phyloP scores from a whole-genome alignment of 441 rosid species.

The Adansonia rubrostipa region DNA sequence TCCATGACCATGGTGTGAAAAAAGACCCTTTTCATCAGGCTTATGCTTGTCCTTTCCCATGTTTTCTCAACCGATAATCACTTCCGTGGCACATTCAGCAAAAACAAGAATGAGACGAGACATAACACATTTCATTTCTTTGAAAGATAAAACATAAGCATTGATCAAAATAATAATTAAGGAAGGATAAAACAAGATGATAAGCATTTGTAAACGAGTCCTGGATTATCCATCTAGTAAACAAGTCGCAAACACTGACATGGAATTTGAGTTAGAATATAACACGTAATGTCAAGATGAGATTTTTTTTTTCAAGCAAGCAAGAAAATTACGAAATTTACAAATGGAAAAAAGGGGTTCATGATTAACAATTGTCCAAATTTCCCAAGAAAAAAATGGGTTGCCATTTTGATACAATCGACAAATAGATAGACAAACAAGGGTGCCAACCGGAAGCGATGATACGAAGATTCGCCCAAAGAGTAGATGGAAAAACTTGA shows the following conservation, averaged over 20 bases:
- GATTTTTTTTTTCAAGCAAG: background rate
- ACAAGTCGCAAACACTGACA: background rate
- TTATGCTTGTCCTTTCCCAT: slow-evolving; percentile 30
- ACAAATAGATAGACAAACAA: background rate
- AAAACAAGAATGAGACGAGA: background rate
- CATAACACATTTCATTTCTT: background rate
- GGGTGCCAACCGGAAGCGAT: background rate
- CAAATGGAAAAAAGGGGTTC: background rate
- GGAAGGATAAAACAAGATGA: background rate
- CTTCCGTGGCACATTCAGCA: background rate
- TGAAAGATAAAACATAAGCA: background rate
- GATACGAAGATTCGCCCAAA: background rate
- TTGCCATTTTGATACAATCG: background rate
- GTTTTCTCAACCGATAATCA: background rate
- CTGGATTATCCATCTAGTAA: background rate
- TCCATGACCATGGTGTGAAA: slow-evolving; percentile 21
- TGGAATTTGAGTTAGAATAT: background rate
- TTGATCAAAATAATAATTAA: background rate
- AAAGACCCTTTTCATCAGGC: slow-evolving; percentile 21
- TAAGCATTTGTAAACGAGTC: background rate
- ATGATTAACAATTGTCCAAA: background rate
- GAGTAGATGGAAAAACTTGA: background rate
- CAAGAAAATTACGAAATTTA: background rate
- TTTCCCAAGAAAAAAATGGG: background rate
- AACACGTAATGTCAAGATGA: background rate